Evolutionary conservation across 1,284 basidiomycete species (phyloP), one percentile per base, ranked within the genome.

Genomic region (Trichosporon asahii): DNA sequence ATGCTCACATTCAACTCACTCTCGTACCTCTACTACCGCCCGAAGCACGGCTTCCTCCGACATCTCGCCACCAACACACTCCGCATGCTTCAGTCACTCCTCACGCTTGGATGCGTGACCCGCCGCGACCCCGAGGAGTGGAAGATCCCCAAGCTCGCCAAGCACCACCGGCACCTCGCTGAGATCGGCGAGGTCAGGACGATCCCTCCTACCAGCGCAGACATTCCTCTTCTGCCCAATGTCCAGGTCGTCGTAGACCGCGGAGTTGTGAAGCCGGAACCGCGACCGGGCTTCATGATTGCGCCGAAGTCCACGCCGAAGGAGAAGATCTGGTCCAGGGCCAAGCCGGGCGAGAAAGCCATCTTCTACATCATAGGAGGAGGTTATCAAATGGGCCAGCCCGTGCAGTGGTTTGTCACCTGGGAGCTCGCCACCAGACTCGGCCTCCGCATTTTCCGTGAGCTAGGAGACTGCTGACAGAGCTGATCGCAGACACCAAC

Each of bases 311-410:
- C 64, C 4, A 53, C 66, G 15, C 23, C 64, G 3, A 5, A 35
- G 23, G 46, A 65, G 18, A 33, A 71, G n/a, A 40, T 67, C 33
- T 70, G 67, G 67, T 66, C 66, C 25, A 60, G 35, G 25, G 72
- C 72, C 1, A 27, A 33, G n/a, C 44, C 61, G 1, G 69, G 66
- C 14, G 72, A 73, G 44, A 67, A 69, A 46, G 64, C 40, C 1
- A 46, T 73, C 27, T 64, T 71, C 66, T 71, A 68, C 66, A 44
- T 73, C 6, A 66, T 71, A 18, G 72, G 72, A 15, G 72, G 72
- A 3, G 72, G 69, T 18, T 73, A 70, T 37, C 61, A 68, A 29
- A 29, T 60, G 12, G 69, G 67, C 21, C 70, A 70, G n/a, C 70
- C 70, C 3, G 40, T 70, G 6, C 33, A 60, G 40, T 69, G 64